A percentile compares a stretch with the other conserved stretches of the same genome.
phyloP scores from a whole-genome alignment of 2,329 filamentous ascomycete species.

The Xylariomycetidae sp. region DNA sequence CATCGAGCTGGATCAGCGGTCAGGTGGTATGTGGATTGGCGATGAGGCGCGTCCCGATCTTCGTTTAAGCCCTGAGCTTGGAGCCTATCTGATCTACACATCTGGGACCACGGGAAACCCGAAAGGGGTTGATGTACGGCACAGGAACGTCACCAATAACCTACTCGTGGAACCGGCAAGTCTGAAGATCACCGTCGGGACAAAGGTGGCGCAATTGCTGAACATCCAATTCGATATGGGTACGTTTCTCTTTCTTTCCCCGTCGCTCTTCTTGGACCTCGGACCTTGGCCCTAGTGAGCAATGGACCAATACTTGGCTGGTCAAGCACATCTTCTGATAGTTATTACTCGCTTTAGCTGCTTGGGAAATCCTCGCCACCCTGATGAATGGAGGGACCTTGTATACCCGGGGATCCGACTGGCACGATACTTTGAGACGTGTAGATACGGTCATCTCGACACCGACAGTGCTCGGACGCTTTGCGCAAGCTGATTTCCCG shows the following conservation, averaged over 20 bases:
- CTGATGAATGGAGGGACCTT: constrained; percentile 55
- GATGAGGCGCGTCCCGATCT: constrained; percentile 11
- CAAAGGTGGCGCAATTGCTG: constrained; percentile 49
- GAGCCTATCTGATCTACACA: constrained; percentile 36
- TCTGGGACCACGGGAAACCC: constrained; percentile 54
- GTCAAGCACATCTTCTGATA: too few species aligned
- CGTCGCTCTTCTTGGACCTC: too few species aligned
- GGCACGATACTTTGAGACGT: constrained; percentile 41
- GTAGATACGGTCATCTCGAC: constrained; percentile 52
- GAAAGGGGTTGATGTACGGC: constrained; percentile 55
- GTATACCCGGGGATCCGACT: constrained; percentile 45
- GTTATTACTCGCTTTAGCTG: constrained; percentile 38
- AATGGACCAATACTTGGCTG: too few species aligned
- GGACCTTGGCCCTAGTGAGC: too few species aligned
- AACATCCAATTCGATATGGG: constrained; percentile 60
- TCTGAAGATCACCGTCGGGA: constrained; percentile 44
- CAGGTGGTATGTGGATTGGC: constrained; percentile 1
- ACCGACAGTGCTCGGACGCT: constrained; percentile 49
- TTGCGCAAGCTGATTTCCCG: constrained; percentile 40
- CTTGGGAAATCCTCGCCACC: constrained; percentile 56
- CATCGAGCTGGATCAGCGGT: constrained; percentile 9
- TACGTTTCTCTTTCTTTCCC: too few species aligned
- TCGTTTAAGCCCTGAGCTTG: constrained; percentile 14
- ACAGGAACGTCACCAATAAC: constrained; percentile 48
- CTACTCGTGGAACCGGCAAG: constrained; percentile 44